These are phyloP conservation scores for Candida awuae DNA, from an alignment of 805 yeast genomes.

Conservation along the genomic window DNA sequence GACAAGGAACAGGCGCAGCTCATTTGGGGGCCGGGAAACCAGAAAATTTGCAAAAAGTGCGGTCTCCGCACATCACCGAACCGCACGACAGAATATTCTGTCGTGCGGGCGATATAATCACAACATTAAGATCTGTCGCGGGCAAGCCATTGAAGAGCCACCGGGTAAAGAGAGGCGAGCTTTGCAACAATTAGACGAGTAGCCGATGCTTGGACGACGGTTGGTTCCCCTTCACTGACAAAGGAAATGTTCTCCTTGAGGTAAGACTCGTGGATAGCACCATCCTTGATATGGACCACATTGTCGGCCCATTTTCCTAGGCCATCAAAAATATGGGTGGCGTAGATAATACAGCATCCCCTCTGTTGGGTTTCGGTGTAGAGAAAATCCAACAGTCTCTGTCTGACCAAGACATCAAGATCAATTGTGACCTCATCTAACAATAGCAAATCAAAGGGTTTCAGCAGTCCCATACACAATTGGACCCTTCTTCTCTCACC, in stretches of 20 bases:
- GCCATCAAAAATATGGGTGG: conserved; percentile 97
- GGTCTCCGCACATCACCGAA: too few species aligned
- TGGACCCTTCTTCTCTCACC: conserved; percentile 96
- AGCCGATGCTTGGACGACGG: too few species aligned
- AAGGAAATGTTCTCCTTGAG: conserved; percentile 28
- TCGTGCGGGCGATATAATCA: too few species aligned
- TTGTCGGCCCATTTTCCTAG: conserved; percentile 85
- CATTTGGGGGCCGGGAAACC: too few species aligned
- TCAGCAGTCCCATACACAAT: conserved; percentile 82
- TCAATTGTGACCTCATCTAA: conserved; percentile 97
- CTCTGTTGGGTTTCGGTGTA: conserved; percentile 64
- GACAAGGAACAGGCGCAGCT: too few species aligned
- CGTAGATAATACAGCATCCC: conserved; percentile 73
- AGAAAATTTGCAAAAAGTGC: too few species aligned
- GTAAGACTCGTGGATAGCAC: conserved; percentile 39
- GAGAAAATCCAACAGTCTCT: conserved; percentile 62
- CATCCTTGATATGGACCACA: conserved; percentile 68
- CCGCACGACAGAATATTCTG: too few species aligned
- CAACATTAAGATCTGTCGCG: too few species aligned
- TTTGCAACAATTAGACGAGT: conserved; percentile 23
- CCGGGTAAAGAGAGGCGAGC: conserved; percentile 57
- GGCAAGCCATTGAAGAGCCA: conserved; percentile 60
- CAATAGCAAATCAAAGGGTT: conserved; percentile 83
- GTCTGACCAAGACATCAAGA: conserved; percentile 85
- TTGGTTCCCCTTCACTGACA: conserved; percentile 22